A percentile compares a stretch with the other conserved stretches of the same genome.
Evolutionary conservation across 148 eudicot species (phyloP).

Genomic region (Rhododendron ovatum): DNA sequence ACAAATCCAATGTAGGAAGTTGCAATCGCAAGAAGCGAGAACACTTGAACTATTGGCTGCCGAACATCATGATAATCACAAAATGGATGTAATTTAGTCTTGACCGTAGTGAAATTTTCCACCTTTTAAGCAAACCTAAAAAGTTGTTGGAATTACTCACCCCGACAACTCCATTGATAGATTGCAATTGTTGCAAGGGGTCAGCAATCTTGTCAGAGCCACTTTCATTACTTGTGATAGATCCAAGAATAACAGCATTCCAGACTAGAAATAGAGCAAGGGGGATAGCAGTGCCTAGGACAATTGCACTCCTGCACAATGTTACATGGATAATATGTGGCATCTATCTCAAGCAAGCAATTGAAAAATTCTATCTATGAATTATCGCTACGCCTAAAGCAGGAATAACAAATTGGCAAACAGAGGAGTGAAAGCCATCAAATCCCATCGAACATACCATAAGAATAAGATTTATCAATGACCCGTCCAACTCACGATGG

Average conservation of each 20-base stretch:
- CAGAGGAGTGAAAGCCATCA: not conserved
- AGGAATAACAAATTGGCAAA: not conserved
- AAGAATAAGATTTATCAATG: not conserved
- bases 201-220: slow-evolving; percentile 51
- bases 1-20: slow-evolving; percentile 94
- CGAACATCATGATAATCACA: slow-evolving; percentile 13
- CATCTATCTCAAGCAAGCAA: not conserved
- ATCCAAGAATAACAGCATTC: slow-evolving; percentile 92
- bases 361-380: not conserved
- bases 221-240: slow-evolving; percentile 38
- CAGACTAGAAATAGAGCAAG: slow-evolving; percentile 75
- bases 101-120: not conserved
- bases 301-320: slow-evolving; percentile 64
- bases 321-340: not conserved
- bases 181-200: slow-evolving; percentile 68
- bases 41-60: slow-evolving; percentile 86
- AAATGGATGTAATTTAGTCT: not conserved
- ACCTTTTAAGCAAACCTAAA: not conserved
- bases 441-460: not conserved
- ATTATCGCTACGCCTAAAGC: not conserved
- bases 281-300: slow-evolving; percentile 82
- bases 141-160: slow-evolving; percentile 31
- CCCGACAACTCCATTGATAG: slow-evolving; percentile 70
- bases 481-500: slow-evolving; percentile 6
- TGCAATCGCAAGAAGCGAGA: slow-evolving; percentile 85